Evolutionary conservation across 75 land plant species (phyloP), one percentile per base, ranked within the genome.

Genomic region (Cupressus sempervirens): DNA sequence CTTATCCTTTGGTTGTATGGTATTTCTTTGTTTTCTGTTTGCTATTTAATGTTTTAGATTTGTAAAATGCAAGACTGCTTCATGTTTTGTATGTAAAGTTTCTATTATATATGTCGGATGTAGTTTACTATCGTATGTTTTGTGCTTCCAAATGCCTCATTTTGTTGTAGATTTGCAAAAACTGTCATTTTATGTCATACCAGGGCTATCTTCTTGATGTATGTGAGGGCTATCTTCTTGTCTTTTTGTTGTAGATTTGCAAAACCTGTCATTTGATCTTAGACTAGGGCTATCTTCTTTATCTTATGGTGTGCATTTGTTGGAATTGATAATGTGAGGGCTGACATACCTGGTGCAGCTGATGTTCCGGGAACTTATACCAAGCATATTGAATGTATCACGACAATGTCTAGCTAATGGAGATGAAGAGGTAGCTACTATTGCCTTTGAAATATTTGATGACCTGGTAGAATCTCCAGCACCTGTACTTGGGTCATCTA

Each of bases 381-480:
- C 98, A 34, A 90, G 91, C 76, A 97, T 97, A 83, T 90, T 97
- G 67, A 89, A 91, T 87, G 95, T 97, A 4, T 94, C 99, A 82
- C 90, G 99, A 20, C 91, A 94, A 84, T 97, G 99, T 75, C 90
- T 97, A 52, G 95, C 93, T 8, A 89, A 89, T 85, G 99, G 99
- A 40, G 96, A 93, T 74, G 98, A 96, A 80, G 99, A 97, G 84
- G 94, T 97, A 82, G 98, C 96, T 53, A 85, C 91, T 79, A 88
- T 97, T 84, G 96, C 99, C 72, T 97, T 97, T 89, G 99, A 97
- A 90, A 97, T 97, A 41, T 97, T 97, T 92, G 99, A 97, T 85
- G 99, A 97, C 83, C 90, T 97, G n/a, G 94, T 97, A 67, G 99
- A 97, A 77, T 97, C 99, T 84, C 99, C 99, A 72, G 98, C 96